Evolutionary conservation across 768 basidiomycete species (phyloP).

Genomic region (Xerocomellus dryophilus): DNA sequence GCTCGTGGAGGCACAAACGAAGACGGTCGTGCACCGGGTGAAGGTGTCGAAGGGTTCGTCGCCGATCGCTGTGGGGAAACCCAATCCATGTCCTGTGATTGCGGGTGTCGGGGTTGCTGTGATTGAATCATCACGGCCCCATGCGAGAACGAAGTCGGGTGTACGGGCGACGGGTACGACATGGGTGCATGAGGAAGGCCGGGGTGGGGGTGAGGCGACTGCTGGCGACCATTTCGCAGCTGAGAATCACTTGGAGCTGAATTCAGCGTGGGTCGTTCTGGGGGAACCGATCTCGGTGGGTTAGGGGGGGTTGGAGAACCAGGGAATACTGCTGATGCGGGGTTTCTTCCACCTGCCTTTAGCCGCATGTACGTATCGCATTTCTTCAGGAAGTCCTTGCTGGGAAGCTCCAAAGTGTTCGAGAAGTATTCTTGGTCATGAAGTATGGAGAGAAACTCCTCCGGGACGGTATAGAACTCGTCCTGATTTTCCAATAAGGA

Average conservation of each 20-base stretch:
- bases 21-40: constrained; percentile 45
- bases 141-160: constrained; percentile 46
- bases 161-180: constrained; percentile 43
- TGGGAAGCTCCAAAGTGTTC: constrained; percentile 82
- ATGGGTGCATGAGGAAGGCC: constrained; percentile 41
- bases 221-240: constrained; percentile 39
- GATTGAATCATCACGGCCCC: constrained; percentile 42
- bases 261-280: constrained; percentile 47
- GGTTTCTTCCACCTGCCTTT: constrained; percentile 55
- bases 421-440: constrained; percentile 91
- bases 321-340: constrained; percentile 31
- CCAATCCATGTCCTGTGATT: constrained; percentile 45
- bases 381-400: constrained; percentile 95
- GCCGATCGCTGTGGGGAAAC: constrained; percentile 38
- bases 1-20: constrained; percentile 48
- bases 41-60: constrained; percentile 32
- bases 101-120: constrained; percentile 39
- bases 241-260: constrained; percentile 38
- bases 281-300: constrained; percentile 27
- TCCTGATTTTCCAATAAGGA: constrained; percentile 90
- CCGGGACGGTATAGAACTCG: constrained; percentile 91
- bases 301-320: constrained; percentile 25
- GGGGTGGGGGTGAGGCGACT: constrained; percentile 40
- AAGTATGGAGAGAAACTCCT: constrained; percentile 82
- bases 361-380: constrained; percentile 86